phyloP scores from a whole-genome alignment of 2,329 filamentous ascomycete genomes.

The Trichoderma pleuroti region DNA sequence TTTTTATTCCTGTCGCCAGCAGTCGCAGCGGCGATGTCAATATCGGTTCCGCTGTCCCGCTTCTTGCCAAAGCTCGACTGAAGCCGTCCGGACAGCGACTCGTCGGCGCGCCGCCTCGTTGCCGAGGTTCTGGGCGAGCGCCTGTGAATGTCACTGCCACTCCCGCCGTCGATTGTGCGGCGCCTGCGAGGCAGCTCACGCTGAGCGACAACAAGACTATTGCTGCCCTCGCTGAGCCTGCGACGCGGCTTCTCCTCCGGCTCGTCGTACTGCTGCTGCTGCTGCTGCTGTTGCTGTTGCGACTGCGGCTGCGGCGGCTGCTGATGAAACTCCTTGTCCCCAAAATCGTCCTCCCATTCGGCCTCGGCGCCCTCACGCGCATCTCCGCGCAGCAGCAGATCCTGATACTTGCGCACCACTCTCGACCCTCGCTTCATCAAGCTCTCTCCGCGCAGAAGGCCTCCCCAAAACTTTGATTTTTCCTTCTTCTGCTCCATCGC shows the following conservation, averaged over 20 bases:
- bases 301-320: not conserved
- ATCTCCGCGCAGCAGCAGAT: constrained; percentile 12
- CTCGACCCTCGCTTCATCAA: constrained; percentile 28
- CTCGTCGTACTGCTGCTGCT: not conserved
- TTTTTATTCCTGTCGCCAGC: not conserved
- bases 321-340: not conserved
- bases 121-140: constrained; percentile 7
- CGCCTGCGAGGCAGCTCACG: constrained; percentile 2
- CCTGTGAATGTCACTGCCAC: not conserved
- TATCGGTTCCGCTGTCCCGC: not conserved
- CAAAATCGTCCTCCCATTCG: constrained; percentile 6
- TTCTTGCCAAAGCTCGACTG: not conserved
- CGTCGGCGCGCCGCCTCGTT: constrained; percentile 10
- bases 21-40: not conserved
- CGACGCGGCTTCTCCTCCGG: constrained; percentile 8
- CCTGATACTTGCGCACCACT: constrained; percentile 16
- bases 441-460: constrained; percentile 48
- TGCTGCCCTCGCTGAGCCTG: constrained; percentile 13
- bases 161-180: constrained; percentile 9
- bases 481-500: constrained; percentile 36
- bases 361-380: constrained; percentile 9
- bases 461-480: constrained; percentile 47
- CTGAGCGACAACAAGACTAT: constrained; percentile 5
- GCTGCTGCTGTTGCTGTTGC: not conserved
- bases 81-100: constrained; percentile 10